These are phyloP conservation scores for Yamadazyma olivae DNA, from an alignment of 805 yeast genomes.

Conservation along the genomic window DNA sequence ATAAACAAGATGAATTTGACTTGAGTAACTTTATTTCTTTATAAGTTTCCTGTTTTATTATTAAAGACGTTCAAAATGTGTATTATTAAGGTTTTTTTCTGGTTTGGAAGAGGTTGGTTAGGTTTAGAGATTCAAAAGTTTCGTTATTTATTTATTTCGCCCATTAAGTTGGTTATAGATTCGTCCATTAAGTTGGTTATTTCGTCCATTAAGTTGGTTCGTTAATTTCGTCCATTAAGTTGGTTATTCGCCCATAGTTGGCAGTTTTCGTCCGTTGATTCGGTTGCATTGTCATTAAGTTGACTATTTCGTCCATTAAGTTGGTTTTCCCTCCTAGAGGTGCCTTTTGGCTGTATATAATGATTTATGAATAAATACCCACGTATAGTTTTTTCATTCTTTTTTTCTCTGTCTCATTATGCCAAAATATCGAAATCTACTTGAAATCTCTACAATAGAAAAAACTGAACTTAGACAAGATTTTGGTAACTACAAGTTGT, in stretches of 20 bases:
- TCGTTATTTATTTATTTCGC: neutral
- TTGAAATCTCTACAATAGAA: too few species aligned
- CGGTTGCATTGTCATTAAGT: conserved; percentile 1
- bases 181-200: conserved; percentile 5
- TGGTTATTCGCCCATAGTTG: conserved; percentile 2
- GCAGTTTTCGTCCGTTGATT: neutral
- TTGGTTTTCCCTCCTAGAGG: conserved; percentile 2
- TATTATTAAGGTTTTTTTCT: too few species aligned
- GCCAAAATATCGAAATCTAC: too few species aligned
- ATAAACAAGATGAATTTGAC: conserved; percentile 27
- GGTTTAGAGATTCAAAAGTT: too few species aligned
- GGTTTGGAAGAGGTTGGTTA: too few species aligned
- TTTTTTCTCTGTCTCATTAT: too few species aligned
- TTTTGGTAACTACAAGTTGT: too few species aligned
- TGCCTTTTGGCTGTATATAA: neutral
- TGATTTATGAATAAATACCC: neutral
- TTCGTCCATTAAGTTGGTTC: conserved; percentile 8
- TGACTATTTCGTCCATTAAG: conserved; percentile 6
- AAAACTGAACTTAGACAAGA: too few species aligned
- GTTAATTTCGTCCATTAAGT: conserved; percentile 6
- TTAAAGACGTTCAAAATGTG: too few species aligned
- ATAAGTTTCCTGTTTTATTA: conserved; percentile 1
- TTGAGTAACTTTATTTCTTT: conserved; percentile 17
- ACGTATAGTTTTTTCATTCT: too few species aligned
- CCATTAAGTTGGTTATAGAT: neutral